Evolutionary conservation across 2,329 filamentous ascomycete species (phyloP).

Genomic region (Lecanicillium sp.): DNA sequence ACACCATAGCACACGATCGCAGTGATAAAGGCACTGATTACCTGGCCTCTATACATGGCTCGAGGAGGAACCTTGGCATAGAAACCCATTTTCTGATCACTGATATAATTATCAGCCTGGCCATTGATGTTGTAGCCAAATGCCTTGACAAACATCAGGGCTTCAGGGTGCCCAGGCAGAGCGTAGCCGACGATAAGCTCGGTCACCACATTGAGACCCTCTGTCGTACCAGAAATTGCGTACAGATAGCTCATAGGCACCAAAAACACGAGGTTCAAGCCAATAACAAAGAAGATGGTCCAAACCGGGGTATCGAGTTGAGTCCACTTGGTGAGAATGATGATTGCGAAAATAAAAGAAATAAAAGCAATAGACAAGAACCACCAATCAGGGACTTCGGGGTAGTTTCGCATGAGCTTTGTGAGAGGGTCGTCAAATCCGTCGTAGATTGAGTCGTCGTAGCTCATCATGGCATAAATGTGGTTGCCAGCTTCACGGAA

Average conservation of each 20-base stretch:
- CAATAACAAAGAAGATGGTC: constrained; percentile 27
- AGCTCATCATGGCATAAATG: constrained; percentile 32
- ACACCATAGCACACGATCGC: constrained; percentile 35
- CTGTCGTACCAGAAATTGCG: constrained; percentile 36
- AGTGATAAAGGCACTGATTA: constrained; percentile 34
- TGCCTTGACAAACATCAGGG: constrained; percentile 54
- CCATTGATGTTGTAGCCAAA: constrained; percentile 36
- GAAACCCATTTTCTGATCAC: constrained; percentile 27
- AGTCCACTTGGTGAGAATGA: constrained; percentile 25
- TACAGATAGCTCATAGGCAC: constrained; percentile 35
- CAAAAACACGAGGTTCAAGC: constrained; percentile 32
- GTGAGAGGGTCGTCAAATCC: constrained; percentile 38
- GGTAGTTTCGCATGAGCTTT: constrained; percentile 36
- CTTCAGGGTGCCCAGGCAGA: constrained; percentile 28
- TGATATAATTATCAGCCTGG: constrained; percentile 34
- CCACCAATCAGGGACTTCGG: constrained; percentile 45
- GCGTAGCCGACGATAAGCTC: constrained; percentile 30
- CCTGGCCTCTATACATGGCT: constrained; percentile 32
- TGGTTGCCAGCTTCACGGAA: constrained; percentile 24
- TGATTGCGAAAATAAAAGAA: constrained; percentile 27
- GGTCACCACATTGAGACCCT: constrained; percentile 43
- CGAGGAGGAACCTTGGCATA: constrained; percentile 28
- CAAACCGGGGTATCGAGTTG: constrained; percentile 24
- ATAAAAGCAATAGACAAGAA: constrained; percentile 19
- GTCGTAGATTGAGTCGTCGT: constrained; percentile 34